Evolutionary conservation across 2,329 filamentous ascomycete genomes (phyloP), one percentile per base, ranked within the genome.

Genomic region (Pyrenophora teres): DNA sequence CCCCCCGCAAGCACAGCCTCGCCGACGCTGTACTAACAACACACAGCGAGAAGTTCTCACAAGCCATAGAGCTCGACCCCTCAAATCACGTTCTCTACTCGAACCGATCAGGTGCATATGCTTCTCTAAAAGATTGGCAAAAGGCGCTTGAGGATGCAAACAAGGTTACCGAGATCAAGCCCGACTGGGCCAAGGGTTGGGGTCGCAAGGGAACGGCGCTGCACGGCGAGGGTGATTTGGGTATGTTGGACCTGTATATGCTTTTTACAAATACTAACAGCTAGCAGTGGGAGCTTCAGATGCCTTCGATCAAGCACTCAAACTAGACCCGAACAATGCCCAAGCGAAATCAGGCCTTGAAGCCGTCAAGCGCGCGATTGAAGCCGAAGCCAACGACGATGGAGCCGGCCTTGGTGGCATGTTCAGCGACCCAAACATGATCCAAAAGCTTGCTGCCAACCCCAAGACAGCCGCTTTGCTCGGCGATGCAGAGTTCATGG

Each of bases 181-280:
- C 93, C 10, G 94, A 97, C 80, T 99, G 94, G 94, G 87, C 91
- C 54, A 97, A 97, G 79, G 94, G 94, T 62, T 97, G 91, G 88
- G 88, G 89, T 52, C 87, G 94, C 55, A 97, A 97, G 76, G 94
- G 93, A 62, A 88, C 92, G 58, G 94, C 94, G 49, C 82, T 92
- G 30, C 94, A 96, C 74, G 94, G 94, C 39, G 80, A 87, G 54
- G 90, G 92, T 44, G 91, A 99, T 72, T 82, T 97, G 18, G 67
- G 82, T 84, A 79, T 57, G 79, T 72, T 6, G 19, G 18, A 23
- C 12, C 6, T 32, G 1, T 19, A 23, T 32, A 1, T 6, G 7
- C n/a, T 10, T 23, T 5, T 27, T 21, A 21, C 27, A 13, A 56
- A 39, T 52, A 63, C 58, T 68, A 37, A 65, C 50, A 16, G 23